phyloP scores from a whole-genome alignment of 192 early-diverging fungal species.

The Coemansia sp. region DNA sequence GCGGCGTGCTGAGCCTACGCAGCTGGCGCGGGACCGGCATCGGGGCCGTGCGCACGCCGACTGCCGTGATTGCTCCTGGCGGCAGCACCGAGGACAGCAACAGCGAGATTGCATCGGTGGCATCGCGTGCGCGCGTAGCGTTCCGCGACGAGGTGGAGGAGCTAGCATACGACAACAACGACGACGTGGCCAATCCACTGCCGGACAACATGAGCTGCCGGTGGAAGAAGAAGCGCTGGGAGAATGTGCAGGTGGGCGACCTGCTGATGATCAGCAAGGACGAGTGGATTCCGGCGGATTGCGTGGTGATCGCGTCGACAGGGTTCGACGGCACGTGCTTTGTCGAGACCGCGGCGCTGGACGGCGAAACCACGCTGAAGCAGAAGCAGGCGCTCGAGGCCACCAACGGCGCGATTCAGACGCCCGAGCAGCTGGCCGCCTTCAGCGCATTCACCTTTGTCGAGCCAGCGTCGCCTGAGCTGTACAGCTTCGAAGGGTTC shows the following conservation, averaged over 20 bases:
- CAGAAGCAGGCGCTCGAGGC: slow-evolving; percentile 67
- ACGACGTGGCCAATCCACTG: slow-evolving; percentile 18
- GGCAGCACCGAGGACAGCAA: neutral
- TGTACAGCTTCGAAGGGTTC: slow-evolving; percentile 82
- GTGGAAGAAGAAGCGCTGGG: slow-evolving; percentile 52
- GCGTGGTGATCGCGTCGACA: slow-evolving; percentile 66
- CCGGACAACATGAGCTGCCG: slow-evolving; percentile 49
- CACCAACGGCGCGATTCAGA: slow-evolving; percentile 53
- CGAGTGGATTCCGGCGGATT: slow-evolving; percentile 79
- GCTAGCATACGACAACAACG: slow-evolving; percentile 7
- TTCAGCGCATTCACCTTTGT: slow-evolving; percentile 55
- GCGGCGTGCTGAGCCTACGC: slow-evolving; percentile 41
- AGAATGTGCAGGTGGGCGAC: slow-evolving; percentile 74
- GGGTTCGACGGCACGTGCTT: slow-evolving; percentile 73
- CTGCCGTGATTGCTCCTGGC: too few species aligned
- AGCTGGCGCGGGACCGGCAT: slow-evolving; percentile 50
- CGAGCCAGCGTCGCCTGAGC: slow-evolving; percentile 71
- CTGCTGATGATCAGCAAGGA: slow-evolving; percentile 70
- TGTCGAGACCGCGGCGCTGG: slow-evolving; percentile 82
- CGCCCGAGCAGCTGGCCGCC: slow-evolving; percentile 46
- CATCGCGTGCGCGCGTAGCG: slow-evolving; percentile 19
- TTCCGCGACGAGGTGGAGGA: slow-evolving; percentile 40
- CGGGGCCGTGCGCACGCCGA: too few species aligned
- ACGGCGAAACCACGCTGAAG: slow-evolving; percentile 89
- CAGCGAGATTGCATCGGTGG: neutral